Conservation (phyloP, 257 asterid genomes). For the Scutellaria minor region DNA sequence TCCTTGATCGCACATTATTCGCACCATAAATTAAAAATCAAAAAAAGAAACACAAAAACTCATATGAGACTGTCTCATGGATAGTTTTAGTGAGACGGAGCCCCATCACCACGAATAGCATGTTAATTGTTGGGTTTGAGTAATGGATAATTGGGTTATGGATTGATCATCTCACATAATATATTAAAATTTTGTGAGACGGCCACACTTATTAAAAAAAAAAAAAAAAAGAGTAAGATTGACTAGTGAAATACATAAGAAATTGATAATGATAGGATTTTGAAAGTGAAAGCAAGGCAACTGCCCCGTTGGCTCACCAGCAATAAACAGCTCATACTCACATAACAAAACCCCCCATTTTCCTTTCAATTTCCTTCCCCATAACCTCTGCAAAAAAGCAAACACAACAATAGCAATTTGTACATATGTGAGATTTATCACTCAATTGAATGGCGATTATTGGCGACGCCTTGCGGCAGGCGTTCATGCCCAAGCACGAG, state of each 20-base stretch:
- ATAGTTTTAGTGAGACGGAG: too few relatives aligned
- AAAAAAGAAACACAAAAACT: too few relatives aligned
- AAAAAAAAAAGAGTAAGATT: background rate
- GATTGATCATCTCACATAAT: too few relatives aligned
- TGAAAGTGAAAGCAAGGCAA: slow-evolving; percentile 27
- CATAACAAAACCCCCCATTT: slow-evolving; percentile 32
- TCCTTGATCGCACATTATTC: too few relatives aligned
- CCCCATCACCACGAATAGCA: too few relatives aligned
- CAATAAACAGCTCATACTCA: slow-evolving; percentile 24
- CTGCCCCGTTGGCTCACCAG: slow-evolving; percentile 29
- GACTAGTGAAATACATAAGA: background rate
- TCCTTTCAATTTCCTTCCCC: slow-evolving; percentile 7
- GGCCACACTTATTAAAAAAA: too few relatives aligned
- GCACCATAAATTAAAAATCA: too few relatives aligned
- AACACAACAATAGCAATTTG: background rate
- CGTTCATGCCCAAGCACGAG: slow-evolving; percentile 95
- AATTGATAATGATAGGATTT: slow-evolving; percentile 27
- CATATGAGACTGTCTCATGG: too few relatives aligned
- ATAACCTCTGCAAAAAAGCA: slow-evolving; percentile 8
- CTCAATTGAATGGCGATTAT: slow-evolving; percentile 51
- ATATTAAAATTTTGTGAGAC: too few relatives aligned
- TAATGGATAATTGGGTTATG: too few relatives aligned
- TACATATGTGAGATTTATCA: slow-evolving; percentile 30
- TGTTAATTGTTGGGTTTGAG: too few relatives aligned
- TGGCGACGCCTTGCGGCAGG: slow-evolving; percentile 90